Base-by-base conservation (phyloP, 2,329 filamentous ascomycete genomes). In the Botrytis porri region DNA sequence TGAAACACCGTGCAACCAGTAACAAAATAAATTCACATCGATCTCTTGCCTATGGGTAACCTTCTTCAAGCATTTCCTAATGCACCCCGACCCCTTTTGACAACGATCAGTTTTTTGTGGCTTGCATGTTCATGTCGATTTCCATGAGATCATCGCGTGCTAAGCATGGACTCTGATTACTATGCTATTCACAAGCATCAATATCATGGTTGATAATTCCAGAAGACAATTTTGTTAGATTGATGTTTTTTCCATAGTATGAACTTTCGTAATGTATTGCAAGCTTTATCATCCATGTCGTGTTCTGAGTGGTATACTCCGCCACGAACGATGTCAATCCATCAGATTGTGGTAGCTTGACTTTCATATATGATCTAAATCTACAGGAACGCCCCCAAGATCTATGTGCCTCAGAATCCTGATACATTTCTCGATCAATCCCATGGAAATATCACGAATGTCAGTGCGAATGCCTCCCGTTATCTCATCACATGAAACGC, bases 121-220 rank as follows among this genome's bases (percentile, higher is more conserved):
- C 69, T 51, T 63, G 41, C 57, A 70, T 70, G n/a, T 37, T 29
- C 35, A 29, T 22, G 10, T 20, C 16, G 29, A 29, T 32, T 10
- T 43, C 59, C 69, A 64, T 29, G 59, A 70, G 41, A 20, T 54
- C 39, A 10, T 32, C 69, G 41, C 43, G 25, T 70, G 59, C 39
- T 70, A 32, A 48, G 37, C 48, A 43, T 57, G 18, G 18, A 41
- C 16, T 32, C 18, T 67, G 25, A 41, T 32, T 51, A 10, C 22
- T 41, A 14, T 41, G 14, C 37, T 57, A 10, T 20, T 18, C 25
- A n/a, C 20, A 41, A 41, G 18, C 22, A 54, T 14, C 25, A 35
- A 35, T n/a, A 48, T 39, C 35, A 67, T 10, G 32, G 37, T 32
- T 57, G 35, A 43, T 57, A 41, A 32, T 57, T 57, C 37, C n/a